phyloP scores from a whole-genome alignment of 345 rosid species.

The Aurinia saxatilis region DNA sequence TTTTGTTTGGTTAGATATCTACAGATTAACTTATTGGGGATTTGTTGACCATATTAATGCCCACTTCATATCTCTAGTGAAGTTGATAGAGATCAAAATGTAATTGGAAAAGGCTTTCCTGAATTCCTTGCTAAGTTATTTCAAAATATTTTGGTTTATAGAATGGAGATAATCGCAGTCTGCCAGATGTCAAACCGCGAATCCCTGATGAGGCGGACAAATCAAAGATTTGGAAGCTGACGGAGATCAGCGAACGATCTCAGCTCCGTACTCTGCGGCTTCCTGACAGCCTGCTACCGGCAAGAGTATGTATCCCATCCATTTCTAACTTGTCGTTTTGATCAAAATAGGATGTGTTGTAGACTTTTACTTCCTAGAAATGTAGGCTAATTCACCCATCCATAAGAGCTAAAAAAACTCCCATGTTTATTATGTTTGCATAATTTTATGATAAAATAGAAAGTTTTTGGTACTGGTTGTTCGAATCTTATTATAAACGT shows the following conservation, averaged over 20 bases:
- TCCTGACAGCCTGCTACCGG: conserved; percentile 46
- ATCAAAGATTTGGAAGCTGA: conserved; percentile 61
- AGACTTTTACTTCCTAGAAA: neutral
- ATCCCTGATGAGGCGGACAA: conserved; percentile 50
- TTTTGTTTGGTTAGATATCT: neutral
- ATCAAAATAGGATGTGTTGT: neutral
- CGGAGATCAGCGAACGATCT: conserved; percentile 48
- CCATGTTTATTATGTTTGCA: neutral
- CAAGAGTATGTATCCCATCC: conserved; percentile 34
- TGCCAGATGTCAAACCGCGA: conserved; percentile 54
- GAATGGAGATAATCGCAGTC: conserved; percentile 47
- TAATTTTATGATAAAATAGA: neutral
- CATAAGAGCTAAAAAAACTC: neutral
- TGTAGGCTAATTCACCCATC: neutral
- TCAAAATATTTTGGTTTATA: conserved; percentile 21
- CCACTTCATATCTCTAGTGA: neutral
- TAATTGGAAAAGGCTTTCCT: neutral
- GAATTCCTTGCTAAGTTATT: conserved; percentile 1
- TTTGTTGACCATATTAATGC: neutral
- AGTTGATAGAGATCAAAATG: conserved; percentile 1
- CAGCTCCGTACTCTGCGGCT: conserved; percentile 55
- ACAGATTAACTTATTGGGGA: neutral
- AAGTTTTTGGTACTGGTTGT: neutral
- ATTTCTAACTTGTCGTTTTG: neutral
- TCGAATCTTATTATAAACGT: neutral